Conservation (phyloP, 805 yeast genomes). For the Candida palmyrensis region DNA sequence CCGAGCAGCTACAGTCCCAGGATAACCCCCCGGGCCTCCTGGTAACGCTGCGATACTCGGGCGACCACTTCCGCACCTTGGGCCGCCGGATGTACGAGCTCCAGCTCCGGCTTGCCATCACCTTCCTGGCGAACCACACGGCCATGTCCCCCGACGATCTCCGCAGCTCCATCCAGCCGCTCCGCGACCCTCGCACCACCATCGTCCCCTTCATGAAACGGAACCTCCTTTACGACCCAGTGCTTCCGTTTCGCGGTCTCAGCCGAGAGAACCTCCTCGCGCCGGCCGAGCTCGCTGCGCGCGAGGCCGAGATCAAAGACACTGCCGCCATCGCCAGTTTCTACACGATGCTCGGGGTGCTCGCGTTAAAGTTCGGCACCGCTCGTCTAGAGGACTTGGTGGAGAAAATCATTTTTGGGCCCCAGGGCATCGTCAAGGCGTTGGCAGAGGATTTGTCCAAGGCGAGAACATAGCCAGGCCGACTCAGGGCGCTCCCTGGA, state of each 20-base stretch:
- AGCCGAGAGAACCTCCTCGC: slow-evolving; percentile 8
- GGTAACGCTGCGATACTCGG: slow-evolving; percentile 4
- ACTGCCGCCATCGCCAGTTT: slow-evolving; percentile 30
- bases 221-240: slow-evolving; percentile 18
- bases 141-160: slow-evolving; percentile 25
- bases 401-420: slow-evolving; percentile 22
- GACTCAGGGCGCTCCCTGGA: too few species aligned
- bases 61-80: slow-evolving; percentile 19
- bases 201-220: slow-evolving; percentile 28
- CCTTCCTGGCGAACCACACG: slow-evolving; percentile 25
- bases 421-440: slow-evolving; percentile 24
- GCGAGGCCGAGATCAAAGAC: slow-evolving; percentile 12
- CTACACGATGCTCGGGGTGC: slow-evolving; percentile 32
- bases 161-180: slow-evolving; percentile 15
- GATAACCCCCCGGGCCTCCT: not conserved
- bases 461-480: too few species aligned
- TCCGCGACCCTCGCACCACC: slow-evolving; percentile 14
- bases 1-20: not conserved
- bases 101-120: slow-evolving; percentile 17
- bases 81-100: slow-evolving; percentile 22
- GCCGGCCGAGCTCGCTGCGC: slow-evolving; percentile 5
- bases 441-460: slow-evolving; percentile 3
- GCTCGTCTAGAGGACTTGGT: slow-evolving; percentile 16
- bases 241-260: slow-evolving; percentile 29
- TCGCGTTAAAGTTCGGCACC: slow-evolving; percentile 23